Percentiles rank a stretch among this genome's conserved stretches.
Conservation (phyloP, 192 early-diverging fungal species). For the Phlyctochytrium planicorne region DNA sequence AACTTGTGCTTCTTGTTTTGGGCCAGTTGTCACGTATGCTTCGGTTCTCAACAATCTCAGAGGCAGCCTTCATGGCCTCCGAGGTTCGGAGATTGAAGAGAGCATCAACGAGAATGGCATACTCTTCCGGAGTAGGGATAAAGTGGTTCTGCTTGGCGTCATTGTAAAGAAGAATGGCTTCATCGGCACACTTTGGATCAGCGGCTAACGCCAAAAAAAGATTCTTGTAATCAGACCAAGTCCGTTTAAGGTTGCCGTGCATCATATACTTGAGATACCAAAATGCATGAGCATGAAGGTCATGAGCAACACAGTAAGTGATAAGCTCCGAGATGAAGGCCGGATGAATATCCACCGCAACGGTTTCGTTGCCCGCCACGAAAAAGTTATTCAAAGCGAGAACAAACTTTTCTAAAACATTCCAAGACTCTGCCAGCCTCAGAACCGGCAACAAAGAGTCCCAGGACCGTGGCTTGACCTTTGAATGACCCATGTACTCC, state of each 20-base stretch:
- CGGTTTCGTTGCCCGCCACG: constrained; percentile 2
- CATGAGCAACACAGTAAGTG: constrained; percentile 26
- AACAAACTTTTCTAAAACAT: constrained; percentile 24
- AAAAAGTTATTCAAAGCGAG: constrained; percentile 25
- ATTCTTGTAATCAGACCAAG: constrained; percentile 6
- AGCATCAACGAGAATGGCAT: constrained; percentile 11
- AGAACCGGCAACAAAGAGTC: constrained; percentile 20
- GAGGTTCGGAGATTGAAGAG: constrained; percentile 9
- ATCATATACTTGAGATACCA: constrained; percentile 32
- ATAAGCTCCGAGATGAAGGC: constrained; percentile 21
- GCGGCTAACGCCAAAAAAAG: constrained; percentile 15
- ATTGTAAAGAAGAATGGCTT: constrained; percentile 10
- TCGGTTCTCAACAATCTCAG: not conserved
- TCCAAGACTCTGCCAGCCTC: constrained; percentile 13
- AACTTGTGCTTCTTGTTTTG: not conserved
- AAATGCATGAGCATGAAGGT: constrained; percentile 24
- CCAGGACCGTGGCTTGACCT: constrained; percentile 13
- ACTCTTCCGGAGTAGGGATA: not conserved
- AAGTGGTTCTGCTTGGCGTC: constrained; percentile 16
- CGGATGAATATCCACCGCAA: constrained; percentile 18
- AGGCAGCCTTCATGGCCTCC: constrained; percentile 17
- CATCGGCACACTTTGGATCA: constrained; percentile 9
- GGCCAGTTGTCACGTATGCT: not conserved
- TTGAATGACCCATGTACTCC: constrained; percentile 24
- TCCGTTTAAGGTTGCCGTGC: constrained; percentile 15